Percentiles rank a stretch among this genome's conserved stretches.
phyloP scores from a whole-genome alignment of 257 asterid genomes.

The Mitragyna speciosa region DNA sequence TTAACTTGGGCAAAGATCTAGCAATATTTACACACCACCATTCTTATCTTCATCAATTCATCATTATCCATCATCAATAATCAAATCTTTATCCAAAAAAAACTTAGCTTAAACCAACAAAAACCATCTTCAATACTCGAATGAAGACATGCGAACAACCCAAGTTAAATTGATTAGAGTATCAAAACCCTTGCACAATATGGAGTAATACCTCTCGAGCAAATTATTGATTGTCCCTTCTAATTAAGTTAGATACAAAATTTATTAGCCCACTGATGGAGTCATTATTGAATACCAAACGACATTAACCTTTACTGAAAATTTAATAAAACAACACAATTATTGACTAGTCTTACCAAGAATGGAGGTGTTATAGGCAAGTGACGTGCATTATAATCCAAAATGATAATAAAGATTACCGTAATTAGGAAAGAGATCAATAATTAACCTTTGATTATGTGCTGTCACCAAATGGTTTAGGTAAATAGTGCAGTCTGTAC shows the following conservation, averaged over 20 bases:
- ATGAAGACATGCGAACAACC: not conserved
- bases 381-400: conserved; percentile 2
- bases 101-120: not conserved
- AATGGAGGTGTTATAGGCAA: not conserved
- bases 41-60: not conserved
- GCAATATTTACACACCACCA: not conserved
- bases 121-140: not conserved
- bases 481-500: not conserved
- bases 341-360: not conserved
- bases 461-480: conserved; percentile 7
- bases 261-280: not conserved
- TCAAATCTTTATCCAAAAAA: not conserved
- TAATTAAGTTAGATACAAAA: not conserved
- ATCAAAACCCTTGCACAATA: not conserved
- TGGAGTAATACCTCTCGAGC: not conserved
- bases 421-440: not conserved
- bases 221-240: not conserved
- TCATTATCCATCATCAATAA: not conserved
- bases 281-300: not conserved
- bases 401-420: not conserved
- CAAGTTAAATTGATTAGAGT: not conserved
- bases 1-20: not conserved
- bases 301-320: not conserved
- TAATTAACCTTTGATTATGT: not conserved
- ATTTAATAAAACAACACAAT: not conserved